A percentile compares a stretch with the other conserved stretches of the same genome.
Conservation (phyloP, 805 yeast species). For the Tetrapisispora taiwanensis region DNA sequence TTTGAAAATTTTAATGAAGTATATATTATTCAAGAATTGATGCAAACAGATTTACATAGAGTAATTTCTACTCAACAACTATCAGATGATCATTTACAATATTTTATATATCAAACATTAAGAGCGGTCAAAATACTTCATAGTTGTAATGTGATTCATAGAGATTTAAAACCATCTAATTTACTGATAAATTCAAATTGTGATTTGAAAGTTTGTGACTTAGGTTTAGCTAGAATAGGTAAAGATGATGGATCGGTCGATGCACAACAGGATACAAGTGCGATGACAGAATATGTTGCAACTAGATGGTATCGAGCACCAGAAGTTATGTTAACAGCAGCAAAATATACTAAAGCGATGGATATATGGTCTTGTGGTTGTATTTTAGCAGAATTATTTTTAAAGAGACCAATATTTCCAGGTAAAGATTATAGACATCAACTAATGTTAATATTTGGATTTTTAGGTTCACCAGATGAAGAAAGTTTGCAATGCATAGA, state of each 20-base stretch:
- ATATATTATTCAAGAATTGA: conserved; percentile 75
- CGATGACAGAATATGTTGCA: conserved; percentile 94
- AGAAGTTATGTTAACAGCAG: conserved; percentile 91
- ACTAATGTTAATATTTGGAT: conserved; percentile 70
- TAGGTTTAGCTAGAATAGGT: conserved; percentile 63
- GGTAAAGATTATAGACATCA: conserved; percentile 93
- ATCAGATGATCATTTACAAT: conserved; percentile 89
- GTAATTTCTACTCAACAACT: conserved; percentile 74
- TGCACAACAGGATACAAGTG: conserved; percentile 13
- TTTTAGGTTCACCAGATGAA: conserved; percentile 78
- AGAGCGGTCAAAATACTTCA: conserved; percentile 87
- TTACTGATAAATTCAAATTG: conserved; percentile 81
- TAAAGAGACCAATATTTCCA: conserved; percentile 82
- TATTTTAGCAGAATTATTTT: conserved; percentile 80
- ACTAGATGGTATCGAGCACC: conserved; percentile 98
- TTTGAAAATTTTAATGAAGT: conserved; percentile 77
- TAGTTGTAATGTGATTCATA: conserved; percentile 85
- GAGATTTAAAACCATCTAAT: conserved; percentile 88
- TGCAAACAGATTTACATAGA: conserved; percentile 80
- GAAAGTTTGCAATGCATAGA: conserved; percentile 69
- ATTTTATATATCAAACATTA: conserved; percentile 82
- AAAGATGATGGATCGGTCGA: conserved; percentile 22
- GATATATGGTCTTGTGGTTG: conserved; percentile 98
- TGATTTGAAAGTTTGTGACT: conserved; percentile 89
- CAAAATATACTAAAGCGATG: conserved; percentile 87